Evolutionary conservation across 78 protist genomes (phyloP).

Genomic region (Cyanophora paradoxa): DNA sequence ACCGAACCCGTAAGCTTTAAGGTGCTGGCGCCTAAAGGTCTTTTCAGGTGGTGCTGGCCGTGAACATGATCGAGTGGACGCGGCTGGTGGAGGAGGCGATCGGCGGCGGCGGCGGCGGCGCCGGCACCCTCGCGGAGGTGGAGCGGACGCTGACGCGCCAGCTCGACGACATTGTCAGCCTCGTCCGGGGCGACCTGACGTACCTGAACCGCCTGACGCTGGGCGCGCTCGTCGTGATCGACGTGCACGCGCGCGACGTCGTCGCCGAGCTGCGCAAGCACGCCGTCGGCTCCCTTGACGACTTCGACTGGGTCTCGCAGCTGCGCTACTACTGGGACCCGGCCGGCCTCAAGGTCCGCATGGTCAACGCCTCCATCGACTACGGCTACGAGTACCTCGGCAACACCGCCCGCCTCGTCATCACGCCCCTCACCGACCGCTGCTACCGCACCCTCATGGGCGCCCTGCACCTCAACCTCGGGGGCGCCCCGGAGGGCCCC

Average conservation of each 20-base stretch:
- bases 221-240: conserved; percentile 26
- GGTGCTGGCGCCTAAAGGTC: conserved; percentile 54
- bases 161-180: conserved; percentile 28
- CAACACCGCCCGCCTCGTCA: conserved; percentile 64
- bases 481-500: conserved; percentile 39
- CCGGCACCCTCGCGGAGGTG: neutral
- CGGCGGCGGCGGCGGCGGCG: conserved; percentile 17
- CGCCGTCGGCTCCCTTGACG: neutral
- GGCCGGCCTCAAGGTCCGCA: conserved; percentile 28
- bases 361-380: conserved; percentile 36
- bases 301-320: conserved; percentile 69
- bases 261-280: neutral
- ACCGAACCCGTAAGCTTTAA: conserved; percentile 18
- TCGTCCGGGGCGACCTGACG: conserved; percentile 29
- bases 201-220: conserved; percentile 17
- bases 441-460: conserved; percentile 35
- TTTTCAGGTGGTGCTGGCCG: conserved; percentile 49
- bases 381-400: conserved; percentile 87
- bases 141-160: neutral
- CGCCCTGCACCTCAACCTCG: conserved; percentile 40
- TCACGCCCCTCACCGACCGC: conserved; percentile 77
- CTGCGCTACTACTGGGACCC: conserved; percentile 7
- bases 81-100: conserved; percentile 48
- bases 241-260: conserved; percentile 49
- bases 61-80: conserved; percentile 50